phyloP scores from a whole-genome alignment of 2,329 filamentous ascomycete species.

The Graphiopsis chlorocephala region DNA sequence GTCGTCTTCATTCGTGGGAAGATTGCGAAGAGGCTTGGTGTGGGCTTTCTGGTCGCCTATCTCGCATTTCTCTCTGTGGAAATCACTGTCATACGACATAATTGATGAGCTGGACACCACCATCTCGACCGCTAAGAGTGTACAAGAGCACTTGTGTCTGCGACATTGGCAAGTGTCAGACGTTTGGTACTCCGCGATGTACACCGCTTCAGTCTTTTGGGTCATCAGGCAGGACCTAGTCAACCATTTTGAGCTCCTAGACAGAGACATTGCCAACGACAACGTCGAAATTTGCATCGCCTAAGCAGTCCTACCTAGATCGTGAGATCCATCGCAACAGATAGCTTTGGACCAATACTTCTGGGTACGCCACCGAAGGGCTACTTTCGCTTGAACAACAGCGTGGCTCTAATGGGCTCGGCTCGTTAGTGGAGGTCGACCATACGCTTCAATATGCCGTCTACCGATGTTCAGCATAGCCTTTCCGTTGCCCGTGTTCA shows the following conservation, averaged over 20 bases:
- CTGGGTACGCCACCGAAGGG: neutral
- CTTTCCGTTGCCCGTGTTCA: neutral
- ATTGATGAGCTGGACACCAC: neutral
- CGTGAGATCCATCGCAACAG: neutral
- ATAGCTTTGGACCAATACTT: neutral
- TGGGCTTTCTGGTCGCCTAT: conserved; percentile 34
- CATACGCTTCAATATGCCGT: neutral
- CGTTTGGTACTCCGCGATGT: conserved; percentile 31
- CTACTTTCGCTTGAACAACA: neutral
- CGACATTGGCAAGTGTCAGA: neutral
- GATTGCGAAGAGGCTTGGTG: conserved; percentile 24
- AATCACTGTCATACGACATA: conserved; percentile 26
- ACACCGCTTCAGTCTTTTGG: conserved; percentile 44
- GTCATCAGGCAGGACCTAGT: conserved; percentile 47
- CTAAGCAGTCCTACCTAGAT: neutral
- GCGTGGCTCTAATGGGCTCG: neutral
- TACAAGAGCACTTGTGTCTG: neutral
- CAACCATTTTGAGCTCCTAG: conserved; percentile 42
- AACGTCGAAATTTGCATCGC: neutral
- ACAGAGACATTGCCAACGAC: conserved; percentile 35
- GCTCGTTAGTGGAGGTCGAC: neutral
- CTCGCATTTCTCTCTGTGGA: conserved; percentile 37
- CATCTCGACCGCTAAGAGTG: conserved; percentile 3
- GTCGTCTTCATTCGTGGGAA: conserved; percentile 22
- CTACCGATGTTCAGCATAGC: neutral